Evolutionary conservation across 1,284 basidiomycete species (phyloP).

Genomic region (Stereum hirsutum): DNA sequence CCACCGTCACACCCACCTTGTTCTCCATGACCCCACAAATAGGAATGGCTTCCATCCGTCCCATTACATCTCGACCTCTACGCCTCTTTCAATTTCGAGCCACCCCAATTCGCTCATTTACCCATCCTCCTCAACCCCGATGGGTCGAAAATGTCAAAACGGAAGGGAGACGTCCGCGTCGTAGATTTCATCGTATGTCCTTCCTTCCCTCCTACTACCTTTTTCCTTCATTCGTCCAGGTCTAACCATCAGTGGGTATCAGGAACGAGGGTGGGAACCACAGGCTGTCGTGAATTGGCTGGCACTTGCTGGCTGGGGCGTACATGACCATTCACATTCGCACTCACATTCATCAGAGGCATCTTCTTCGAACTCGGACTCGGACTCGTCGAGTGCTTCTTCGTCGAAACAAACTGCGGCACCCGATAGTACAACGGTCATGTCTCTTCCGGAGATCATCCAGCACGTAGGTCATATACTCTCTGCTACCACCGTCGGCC

Average conservation of each 20-base stretch:
- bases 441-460: slow-evolving; percentile 60
- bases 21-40: not conserved
- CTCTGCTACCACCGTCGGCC: slow-evolving; percentile 7
- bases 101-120: slow-evolving; percentile 86
- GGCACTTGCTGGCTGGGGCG: slow-evolving; percentile 88
- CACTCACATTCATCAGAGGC: not conserved
- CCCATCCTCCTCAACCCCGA: slow-evolving; percentile 88
- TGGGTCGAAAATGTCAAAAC: slow-evolving; percentile 92
- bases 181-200: slow-evolving; percentile 72
- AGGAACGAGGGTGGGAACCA: slow-evolving; percentile 83
- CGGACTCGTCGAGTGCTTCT: slow-evolving; percentile 11
- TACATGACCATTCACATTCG: slow-evolving; percentile 23
- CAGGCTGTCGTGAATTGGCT: slow-evolving; percentile 90
- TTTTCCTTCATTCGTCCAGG: not conserved
- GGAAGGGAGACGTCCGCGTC: slow-evolving; percentile 85
- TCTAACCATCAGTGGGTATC: slow-evolving; percentile 1
- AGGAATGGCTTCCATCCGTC: slow-evolving; percentile 97
- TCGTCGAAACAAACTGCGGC: slow-evolving; percentile 19
- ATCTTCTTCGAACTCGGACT: not conserved
- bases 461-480: slow-evolving; percentile 31
- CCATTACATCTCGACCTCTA: slow-evolving; percentile 91
- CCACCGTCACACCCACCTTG: not conserved
- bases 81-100: slow-evolving; percentile 58
- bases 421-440: slow-evolving; percentile 56
- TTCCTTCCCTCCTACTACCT: not conserved